Base-by-base conservation (phyloP, 2,329 filamentous ascomycete genomes). In the Fusarium hostae region DNA sequence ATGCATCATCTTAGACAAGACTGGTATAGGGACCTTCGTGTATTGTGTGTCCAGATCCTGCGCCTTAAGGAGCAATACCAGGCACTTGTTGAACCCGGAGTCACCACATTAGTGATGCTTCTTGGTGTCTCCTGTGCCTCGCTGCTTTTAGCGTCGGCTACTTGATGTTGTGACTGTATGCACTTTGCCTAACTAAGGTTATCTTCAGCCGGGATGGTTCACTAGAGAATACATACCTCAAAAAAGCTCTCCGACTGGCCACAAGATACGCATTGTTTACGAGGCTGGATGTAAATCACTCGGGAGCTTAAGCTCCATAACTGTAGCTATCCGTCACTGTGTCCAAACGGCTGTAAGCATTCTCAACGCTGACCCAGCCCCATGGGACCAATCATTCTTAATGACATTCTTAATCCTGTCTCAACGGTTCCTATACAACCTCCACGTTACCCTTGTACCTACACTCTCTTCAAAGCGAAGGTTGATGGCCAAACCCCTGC, bases 371-470 rank as follows among this genome's bases (percentile, higher is more conserved):
- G 61, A 44, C 40, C 70, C 70, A 50, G 43, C 48, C n/a, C 26
- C 24, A 39, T 61, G 70, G 70, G 51, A 71, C 68, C 69, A 71
- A 64, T 69, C 35, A 59, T 43, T 60, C 34, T 24, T 34, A 11
- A 39, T 35, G 5, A 26, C 18, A 24, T 24, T 22, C 24, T 34
- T 37, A 44, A 26, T 12, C 60, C 41, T 47, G 40, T 24, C 26
- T 51, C 20, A 28, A 48, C 20, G 20, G 39, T 24, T 30, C 26
- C 40, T 22, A 34, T 41, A n/a, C 28, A 57, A 20, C 39, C 26
- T 45, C 52, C 41, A 30, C 37, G 69, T 59, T 54, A 67, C 48
- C n/a, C 30, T 28, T 41, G 62, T 41, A 22, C 54, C 16, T 15
- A 30, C n/a, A 40, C 22, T n/a, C 43, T 35, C 26, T 41, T 61